phyloP scores from a whole-genome alignment of 176 grass and related monocot genomes.

The Carex cristatella region DNA sequence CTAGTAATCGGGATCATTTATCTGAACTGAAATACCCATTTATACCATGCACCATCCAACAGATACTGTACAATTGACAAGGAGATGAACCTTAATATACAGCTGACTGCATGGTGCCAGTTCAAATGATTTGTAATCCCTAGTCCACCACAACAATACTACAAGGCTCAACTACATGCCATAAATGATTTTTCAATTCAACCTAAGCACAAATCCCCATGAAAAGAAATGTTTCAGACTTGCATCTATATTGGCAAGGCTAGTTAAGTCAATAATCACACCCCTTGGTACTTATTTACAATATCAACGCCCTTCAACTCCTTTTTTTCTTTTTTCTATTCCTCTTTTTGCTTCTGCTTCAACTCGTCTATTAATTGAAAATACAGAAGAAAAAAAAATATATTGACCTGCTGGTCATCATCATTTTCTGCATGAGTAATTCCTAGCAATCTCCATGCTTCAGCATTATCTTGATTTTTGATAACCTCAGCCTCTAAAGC shows the following conservation, averaged over 20 bases:
- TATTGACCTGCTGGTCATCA: constrained; percentile 89
- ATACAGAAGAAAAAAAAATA: not conserved
- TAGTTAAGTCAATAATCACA: not conserved
- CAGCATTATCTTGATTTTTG: constrained; percentile 92
- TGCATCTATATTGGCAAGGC: not conserved
- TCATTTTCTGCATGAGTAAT: constrained; percentile 98
- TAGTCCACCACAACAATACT: constrained; percentile 2
- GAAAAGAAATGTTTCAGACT: not conserved
- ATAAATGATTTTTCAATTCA: not conserved
- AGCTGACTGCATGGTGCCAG: not conserved
- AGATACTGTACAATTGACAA: not conserved
- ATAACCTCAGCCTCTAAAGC: constrained; percentile 97
- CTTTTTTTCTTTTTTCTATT: not conserved
- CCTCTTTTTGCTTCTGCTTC: not conserved
- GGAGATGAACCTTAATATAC: not conserved
- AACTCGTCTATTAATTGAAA: not conserved
- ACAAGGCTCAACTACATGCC: not conserved
- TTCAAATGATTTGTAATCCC: not conserved
- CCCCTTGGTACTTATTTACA: not conserved
- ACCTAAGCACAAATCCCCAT: not conserved
- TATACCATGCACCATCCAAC: not conserved
- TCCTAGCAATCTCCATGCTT: constrained; percentile 97
- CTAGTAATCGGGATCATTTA: not conserved
- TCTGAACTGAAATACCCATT: not conserved
- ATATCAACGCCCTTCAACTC: not conserved